These are phyloP conservation scores for Candida methanosorbosa DNA, from an alignment of 805 yeast species.

Conservation along the genomic window DNA sequence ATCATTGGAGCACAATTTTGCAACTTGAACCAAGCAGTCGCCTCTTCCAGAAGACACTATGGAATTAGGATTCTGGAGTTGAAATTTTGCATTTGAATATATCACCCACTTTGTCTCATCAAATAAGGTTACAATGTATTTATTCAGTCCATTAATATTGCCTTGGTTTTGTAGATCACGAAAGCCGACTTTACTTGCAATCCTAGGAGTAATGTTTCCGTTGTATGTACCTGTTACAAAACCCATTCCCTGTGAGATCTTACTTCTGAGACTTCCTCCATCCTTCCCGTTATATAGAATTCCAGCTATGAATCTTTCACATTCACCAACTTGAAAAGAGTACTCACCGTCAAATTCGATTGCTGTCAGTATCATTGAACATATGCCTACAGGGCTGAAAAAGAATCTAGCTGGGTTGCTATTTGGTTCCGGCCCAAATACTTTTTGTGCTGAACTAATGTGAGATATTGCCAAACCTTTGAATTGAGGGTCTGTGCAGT, in stretches of 20 bases:
- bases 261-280: conserved; percentile 29
- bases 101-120: conserved; percentile 60
- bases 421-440: conserved; percentile 58
- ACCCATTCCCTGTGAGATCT: conserved; percentile 76
- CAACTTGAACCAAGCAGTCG: conserved; percentile 40
- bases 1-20: conserved; percentile 26
- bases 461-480: conserved; percentile 65
- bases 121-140: conserved; percentile 45
- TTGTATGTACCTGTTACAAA: conserved; percentile 56
- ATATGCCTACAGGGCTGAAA: conserved; percentile 62
- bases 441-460: conserved; percentile 48
- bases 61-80: conserved; percentile 18
- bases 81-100: conserved; percentile 27
- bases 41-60: conserved; percentile 25
- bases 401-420: conserved; percentile 36
- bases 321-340: conserved; percentile 20
- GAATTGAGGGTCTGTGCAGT: conserved; percentile 28
- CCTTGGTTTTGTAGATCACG: conserved; percentile 34
- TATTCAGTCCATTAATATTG: conserved; percentile 33
- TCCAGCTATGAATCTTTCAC: conserved; percentile 23
- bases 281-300: conserved; percentile 22
- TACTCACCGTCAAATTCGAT: conserved; percentile 26
- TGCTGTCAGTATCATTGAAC: conserved; percentile 47
- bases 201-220: conserved; percentile 42
- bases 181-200: conserved; percentile 61